Base-by-base conservation (phyloP, 345 rosid species). In the Hevea brasiliensis region DNA sequence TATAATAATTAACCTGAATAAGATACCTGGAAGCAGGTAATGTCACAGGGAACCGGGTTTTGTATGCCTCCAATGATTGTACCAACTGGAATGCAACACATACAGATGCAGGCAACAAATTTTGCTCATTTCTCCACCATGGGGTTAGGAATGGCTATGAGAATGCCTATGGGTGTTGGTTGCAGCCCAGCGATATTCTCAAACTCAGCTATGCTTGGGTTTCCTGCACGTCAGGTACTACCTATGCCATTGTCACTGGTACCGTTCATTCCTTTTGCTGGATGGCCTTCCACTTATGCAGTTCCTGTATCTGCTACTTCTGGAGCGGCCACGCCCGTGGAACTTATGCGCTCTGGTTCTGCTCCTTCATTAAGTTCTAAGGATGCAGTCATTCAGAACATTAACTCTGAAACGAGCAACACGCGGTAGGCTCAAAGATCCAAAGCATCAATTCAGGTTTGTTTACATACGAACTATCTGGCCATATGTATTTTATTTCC, bases 21-120 rank as follows among this genome's bases (percentile, higher is more conserved):
- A 32, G 3, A 32, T 32, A 4, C 37, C 37, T 32, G 37, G 37
- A 32, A 32, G 72, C 88, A 87, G 97, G 79, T 90, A 70, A 83
- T 89, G 94, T 82, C 83, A 47, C 84, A 85, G 76, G 82, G 88
- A 81, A 74, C 59, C 51, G 78, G 86, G 56, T 11, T 81, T 54
- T 78, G 67, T 62, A 71, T 85, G 76, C 81, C 87, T 42, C 78
- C 77, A 32, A 65, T 83, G 81, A 84, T 87, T 82, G 70, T 85
- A 13, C 80, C 84, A 6, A 1, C 70, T 6, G 80, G 72, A 67
- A 51, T 80, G 72, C 88, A 81, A 68, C 84, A 2, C 37, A 32
- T 4, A 4, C 37, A 80, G 15, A 12, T 85, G 20, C 83, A 75
- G 12, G 64, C 82, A 70, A 77, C 72, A 18, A 72, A 65, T 23